These are phyloP conservation scores for Chromera velia DNA, from an alignment of 73 alveolate species.

Conservation along the genomic window DNA sequence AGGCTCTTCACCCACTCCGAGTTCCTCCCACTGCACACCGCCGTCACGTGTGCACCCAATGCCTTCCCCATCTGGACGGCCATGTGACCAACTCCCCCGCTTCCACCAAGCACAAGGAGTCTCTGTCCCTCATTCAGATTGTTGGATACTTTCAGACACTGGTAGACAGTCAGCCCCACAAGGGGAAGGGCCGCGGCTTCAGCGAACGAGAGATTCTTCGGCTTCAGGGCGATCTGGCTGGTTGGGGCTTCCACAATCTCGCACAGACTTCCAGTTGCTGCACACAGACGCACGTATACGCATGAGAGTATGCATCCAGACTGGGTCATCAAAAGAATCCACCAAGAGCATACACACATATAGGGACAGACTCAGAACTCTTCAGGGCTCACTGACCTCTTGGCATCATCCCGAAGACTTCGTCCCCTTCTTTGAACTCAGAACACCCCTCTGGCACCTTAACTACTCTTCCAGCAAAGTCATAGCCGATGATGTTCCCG, in stretches of 20 bases:
- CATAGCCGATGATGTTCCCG: constrained; percentile 7
- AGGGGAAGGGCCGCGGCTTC: constrained; percentile 3
- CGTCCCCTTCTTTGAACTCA: constrained; percentile 3
- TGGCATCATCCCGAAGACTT: not conserved
- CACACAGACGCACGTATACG: no score
- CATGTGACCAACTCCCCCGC: not conserved
- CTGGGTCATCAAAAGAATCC: no score
- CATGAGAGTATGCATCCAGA: no score
- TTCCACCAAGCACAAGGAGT: not conserved
- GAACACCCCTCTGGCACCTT: not conserved
- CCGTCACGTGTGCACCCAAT: constrained; percentile 1
- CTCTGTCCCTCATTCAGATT: constrained; percentile 2
- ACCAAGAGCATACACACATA: no score
- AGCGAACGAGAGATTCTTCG: not conserved
- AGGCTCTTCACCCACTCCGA: not conserved
- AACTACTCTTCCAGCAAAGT: not conserved
- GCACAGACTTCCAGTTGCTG: constrained; percentile 2
- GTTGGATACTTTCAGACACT: not conserved
- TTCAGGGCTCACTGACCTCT: no score
- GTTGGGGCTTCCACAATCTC: not conserved
- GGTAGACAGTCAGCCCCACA: not conserved
- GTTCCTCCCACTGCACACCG: not conserved
- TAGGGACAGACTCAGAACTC: no score
- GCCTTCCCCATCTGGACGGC: constrained; percentile 3
- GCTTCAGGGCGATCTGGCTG: not conserved